Percentiles rank a stretch among this genome's conserved stretches.
These are phyloP conservation scores for Curvularia hawaiiensis DNA, from an alignment of 2,329 filamentous ascomycete genomes.

Conservation along the genomic window DNA sequence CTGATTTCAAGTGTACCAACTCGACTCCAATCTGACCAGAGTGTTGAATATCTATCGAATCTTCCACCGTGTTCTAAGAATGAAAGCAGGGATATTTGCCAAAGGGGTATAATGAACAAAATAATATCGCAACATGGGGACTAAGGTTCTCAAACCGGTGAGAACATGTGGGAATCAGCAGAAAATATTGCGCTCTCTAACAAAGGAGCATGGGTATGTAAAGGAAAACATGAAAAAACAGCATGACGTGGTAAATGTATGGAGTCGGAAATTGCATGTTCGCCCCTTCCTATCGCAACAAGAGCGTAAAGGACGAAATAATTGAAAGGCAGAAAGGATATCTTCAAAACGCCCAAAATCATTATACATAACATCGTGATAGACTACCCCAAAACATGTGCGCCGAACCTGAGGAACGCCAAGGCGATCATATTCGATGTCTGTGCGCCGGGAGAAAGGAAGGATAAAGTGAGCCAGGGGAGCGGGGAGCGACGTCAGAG, in stretches of 20 bases:
- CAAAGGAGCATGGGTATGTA: conserved; percentile 6
- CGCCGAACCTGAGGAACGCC: conserved; percentile 17
- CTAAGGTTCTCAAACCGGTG: conserved; percentile 1
- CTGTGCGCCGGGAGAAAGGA: conserved; percentile 21
- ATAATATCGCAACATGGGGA: conserved; percentile 6
- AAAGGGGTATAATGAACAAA: conserved; percentile 15
- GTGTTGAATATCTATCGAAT: conserved; percentile 13
- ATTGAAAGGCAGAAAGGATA: conserved; percentile 12
- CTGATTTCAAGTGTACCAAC: conserved; percentile 9
- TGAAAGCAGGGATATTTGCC: conserved; percentile 7
- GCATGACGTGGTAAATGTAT: conserved; percentile 7
- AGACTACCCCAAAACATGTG: conserved; percentile 13
- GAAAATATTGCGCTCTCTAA: conserved; percentile 8
- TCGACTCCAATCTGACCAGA: conserved; percentile 5
- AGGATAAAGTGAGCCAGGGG: conserved; percentile 6
- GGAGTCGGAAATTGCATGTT: conserved; percentile 8
- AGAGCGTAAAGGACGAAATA: conserved; percentile 17
- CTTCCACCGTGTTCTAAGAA: conserved; percentile 15
- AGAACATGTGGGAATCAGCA: neutral
- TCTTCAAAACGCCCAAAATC: conserved; percentile 23
- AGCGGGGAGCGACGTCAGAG: conserved; percentile 7
- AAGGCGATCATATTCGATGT: conserved; percentile 9
- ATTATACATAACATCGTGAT: conserved; percentile 24
- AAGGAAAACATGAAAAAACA: neutral
- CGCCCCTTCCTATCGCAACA: conserved; percentile 16